phyloP scores from a whole-genome alignment of 2,329 filamentous ascomycete species.

The Cordyceps javanica region DNA sequence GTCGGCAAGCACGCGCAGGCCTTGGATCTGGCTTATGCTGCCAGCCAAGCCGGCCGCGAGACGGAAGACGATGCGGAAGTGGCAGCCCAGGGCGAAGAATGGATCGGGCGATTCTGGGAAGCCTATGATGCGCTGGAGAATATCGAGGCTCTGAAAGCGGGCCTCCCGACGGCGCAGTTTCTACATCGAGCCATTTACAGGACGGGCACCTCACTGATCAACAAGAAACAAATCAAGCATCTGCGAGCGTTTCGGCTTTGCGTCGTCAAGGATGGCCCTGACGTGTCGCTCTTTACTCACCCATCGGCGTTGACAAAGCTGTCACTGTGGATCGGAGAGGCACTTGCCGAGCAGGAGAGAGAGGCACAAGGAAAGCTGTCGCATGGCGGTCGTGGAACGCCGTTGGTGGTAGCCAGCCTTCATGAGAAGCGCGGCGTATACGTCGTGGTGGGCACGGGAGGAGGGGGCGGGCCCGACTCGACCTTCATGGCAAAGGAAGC shows the following conservation, averaged over 20 bases:
- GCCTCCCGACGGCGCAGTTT: slow-evolving; percentile 78
- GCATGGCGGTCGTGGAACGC: slow-evolving; percentile 66
- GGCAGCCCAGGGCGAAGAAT: slow-evolving; percentile 53
- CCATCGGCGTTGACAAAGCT: slow-evolving; percentile 90
- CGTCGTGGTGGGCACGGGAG: slow-evolving; percentile 86
- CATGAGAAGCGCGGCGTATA: slow-evolving; percentile 86
- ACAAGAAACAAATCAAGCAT: slow-evolving; percentile 90
- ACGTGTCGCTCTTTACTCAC: slow-evolving; percentile 86
- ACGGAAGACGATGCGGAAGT: slow-evolving; percentile 44
- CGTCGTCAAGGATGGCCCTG: slow-evolving; percentile 90
- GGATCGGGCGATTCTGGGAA: slow-evolving; percentile 62
- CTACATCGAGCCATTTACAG: slow-evolving; percentile 89
- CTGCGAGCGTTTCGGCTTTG: slow-evolving; percentile 90
- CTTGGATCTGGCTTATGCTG: slow-evolving; percentile 23
- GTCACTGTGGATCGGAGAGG: slow-evolving; percentile 89
- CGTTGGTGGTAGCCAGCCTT: slow-evolving; percentile 82
- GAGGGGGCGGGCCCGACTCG: slow-evolving; percentile 70
- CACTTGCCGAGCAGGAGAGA: slow-evolving; percentile 81
- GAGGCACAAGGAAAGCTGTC: slow-evolving; percentile 64
- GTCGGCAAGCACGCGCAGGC: slow-evolving; percentile 59
- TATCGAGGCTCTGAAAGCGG: slow-evolving; percentile 68
- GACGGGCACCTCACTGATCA: slow-evolving; percentile 83
- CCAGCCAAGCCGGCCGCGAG: slow-evolving; percentile 31
- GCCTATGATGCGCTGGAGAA: slow-evolving; percentile 67
- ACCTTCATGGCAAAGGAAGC: slow-evolving; percentile 62